These are phyloP conservation scores for Leccinum variicolor DNA, from an alignment of 768 basidiomycete genomes.

Conservation along the genomic window DNA sequence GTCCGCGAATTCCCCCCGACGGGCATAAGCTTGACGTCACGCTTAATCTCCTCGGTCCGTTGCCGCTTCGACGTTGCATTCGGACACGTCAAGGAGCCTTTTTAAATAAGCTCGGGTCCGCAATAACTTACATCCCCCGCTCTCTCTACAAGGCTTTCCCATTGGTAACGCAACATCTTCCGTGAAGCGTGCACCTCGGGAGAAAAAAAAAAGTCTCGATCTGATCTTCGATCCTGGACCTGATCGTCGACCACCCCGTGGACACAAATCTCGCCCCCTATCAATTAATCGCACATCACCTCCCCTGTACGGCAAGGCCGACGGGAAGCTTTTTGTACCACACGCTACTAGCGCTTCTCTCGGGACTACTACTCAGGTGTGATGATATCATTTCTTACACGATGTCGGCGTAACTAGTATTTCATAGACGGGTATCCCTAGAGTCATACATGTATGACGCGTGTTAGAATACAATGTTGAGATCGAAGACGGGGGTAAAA, in stretches of 20 bases:
- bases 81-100: slow-evolving; percentile 17
- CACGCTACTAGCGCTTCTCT: neutral
- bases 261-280: slow-evolving; percentile 13
- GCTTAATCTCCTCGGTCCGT: slow-evolving; percentile 8
- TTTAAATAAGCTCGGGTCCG: slow-evolving; percentile 4
- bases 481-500: neutral
- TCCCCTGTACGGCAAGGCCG: slow-evolving; percentile 12
- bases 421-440: slow-evolving; percentile 15
- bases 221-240: slow-evolving; percentile 31
- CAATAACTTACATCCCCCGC: neutral
- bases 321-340: neutral
- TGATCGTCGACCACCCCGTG: slow-evolving; percentile 22
- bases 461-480: slow-evolving; percentile 15
- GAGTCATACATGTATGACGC: slow-evolving; percentile 13
- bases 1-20: neutral
- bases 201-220: slow-evolving; percentile 14
- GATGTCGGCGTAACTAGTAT: neutral
- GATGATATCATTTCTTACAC: neutral
- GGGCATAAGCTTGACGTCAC: neutral
- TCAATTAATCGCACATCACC: slow-evolving; percentile 17
- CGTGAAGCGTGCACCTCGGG: slow-evolving; percentile 23
- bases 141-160: slow-evolving; percentile 1
- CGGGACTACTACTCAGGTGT: neutral
- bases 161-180: slow-evolving; percentile 14
- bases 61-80: neutral